Percentiles rank a stretch among this genome's conserved stretches.
Evolutionary conservation across 192 early-diverging fungal genomes (phyloP).

Genomic region (Coemansia sp.): DNA sequence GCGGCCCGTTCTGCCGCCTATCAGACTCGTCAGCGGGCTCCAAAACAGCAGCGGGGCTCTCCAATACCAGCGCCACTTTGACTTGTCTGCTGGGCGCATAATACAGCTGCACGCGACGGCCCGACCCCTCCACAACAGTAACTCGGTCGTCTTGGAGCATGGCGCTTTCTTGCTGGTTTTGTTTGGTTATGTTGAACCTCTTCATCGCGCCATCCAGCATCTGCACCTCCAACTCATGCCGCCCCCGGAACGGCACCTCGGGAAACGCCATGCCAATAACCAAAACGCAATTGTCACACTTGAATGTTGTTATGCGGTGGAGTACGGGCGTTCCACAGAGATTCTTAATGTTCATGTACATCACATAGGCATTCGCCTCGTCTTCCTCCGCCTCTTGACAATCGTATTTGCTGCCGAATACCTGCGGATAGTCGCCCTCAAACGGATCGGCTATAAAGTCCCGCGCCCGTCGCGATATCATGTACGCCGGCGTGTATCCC

Average conservation of each 20-base stretch:
- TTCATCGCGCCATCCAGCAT: slow-evolving; percentile 45
- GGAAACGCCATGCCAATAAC: slow-evolving; percentile 32
- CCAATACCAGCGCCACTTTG: slow-evolving; percentile 45
- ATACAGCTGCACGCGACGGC: slow-evolving; percentile 28
- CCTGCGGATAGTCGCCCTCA: slow-evolving; percentile 19
- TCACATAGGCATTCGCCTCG: slow-evolving; percentile 41
- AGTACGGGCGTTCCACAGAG: slow-evolving; percentile 16
- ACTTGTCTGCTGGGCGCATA: slow-evolving; percentile 35
- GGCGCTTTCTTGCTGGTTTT: slow-evolving; percentile 8
- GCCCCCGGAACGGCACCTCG: slow-evolving; percentile 27
- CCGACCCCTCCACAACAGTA: background rate
- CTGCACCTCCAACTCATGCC: slow-evolving; percentile 41
- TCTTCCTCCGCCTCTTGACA: slow-evolving; percentile 34
- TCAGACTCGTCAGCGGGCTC: slow-evolving; percentile 11
- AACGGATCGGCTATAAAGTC: slow-evolving; percentile 46
- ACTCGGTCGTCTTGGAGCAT: background rate
- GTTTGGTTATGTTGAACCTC: slow-evolving; percentile 18
- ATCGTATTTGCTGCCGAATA: slow-evolving; percentile 30
- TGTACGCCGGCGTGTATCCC: slow-evolving; percentile 34
- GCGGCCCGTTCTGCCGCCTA: slow-evolving; percentile 22
- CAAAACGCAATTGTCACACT: slow-evolving; percentile 42
- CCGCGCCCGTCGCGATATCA: slow-evolving; percentile 20
- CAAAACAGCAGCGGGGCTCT: slow-evolving; percentile 23
- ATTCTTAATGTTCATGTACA: slow-evolving; percentile 43
- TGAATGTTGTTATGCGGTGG: slow-evolving; percentile 33